Percentiles rank a stretch among this genome's conserved stretches.
Conservation (phyloP, 306 rosid species). For the Sophora flavescens region DNA sequence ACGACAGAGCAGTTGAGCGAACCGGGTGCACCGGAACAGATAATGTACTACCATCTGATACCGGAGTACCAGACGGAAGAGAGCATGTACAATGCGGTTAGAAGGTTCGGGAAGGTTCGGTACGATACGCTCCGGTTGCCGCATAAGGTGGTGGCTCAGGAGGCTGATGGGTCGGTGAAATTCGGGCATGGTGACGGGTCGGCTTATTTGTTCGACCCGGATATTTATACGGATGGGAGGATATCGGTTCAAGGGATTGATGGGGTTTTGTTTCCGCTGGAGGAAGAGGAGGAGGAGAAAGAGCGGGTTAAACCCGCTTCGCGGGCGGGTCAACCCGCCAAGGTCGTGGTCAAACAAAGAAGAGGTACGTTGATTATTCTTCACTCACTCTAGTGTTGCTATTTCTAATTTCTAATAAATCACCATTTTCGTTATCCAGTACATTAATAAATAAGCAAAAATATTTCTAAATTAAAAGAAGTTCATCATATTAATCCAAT, state of each 20-base stretch:
- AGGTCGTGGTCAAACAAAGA: slow-evolving; percentile 62
- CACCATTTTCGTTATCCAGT: no score
- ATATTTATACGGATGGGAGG: slow-evolving; percentile 80
- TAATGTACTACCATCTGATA: slow-evolving; percentile 77
- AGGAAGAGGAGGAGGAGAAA: slow-evolving; percentile 50
- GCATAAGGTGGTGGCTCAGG: slow-evolving; percentile 76
- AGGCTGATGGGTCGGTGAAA: slow-evolving; percentile 84
- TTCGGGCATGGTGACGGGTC: slow-evolving; percentile 76
- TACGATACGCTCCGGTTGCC: slow-evolving; percentile 73
- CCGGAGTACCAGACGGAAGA: slow-evolving; percentile 91
- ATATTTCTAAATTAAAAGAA: no score
- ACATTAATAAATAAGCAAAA: no score
- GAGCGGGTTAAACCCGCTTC: slow-evolving; percentile 47
- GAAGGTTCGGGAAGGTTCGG: slow-evolving; percentile 73
- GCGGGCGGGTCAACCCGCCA: slow-evolving; percentile 56
- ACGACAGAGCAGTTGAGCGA: slow-evolving; percentile 85
- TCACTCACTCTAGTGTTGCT: no score
- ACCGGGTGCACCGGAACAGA: slow-evolving; percentile 91
- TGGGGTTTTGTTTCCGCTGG: slow-evolving; percentile 70
- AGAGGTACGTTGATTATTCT: slow-evolving; percentile 61
- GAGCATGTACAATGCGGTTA: slow-evolving; percentile 88
- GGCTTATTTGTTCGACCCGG: slow-evolving; percentile 84
- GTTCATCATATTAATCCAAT: no score
- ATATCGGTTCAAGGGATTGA: slow-evolving; percentile 89
- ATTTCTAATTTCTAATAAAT: no score